Evolutionary conservation across 108 stramenopile genomes (phyloP).

Genomic region (Parietichytrium sp.): DNA sequence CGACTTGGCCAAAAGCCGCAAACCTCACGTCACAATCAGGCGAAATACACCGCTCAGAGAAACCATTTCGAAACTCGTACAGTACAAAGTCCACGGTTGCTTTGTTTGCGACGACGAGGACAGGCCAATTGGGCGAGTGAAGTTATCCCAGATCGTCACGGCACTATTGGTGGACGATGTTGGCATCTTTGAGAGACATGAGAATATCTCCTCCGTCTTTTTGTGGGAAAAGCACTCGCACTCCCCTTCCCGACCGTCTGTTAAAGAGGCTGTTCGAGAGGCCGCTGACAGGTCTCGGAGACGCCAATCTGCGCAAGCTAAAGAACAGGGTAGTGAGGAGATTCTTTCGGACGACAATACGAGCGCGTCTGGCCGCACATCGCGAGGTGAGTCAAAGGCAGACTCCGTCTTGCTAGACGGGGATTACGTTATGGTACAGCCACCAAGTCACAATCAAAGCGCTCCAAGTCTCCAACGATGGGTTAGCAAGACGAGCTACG

Average conservation of each 20-base stretch:
- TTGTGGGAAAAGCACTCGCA: not conserved
- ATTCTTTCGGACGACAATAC: no score
- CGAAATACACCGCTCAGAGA: not conserved
- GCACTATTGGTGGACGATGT: not conserved
- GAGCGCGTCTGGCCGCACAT: no score
- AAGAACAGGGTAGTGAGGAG: no score
- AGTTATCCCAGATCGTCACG: not conserved
- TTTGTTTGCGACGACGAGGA: not conserved
- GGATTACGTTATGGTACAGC: no score
- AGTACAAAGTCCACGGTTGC: conserved; percentile 29
- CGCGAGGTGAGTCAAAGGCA: no score
- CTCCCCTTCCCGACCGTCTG: not conserved
- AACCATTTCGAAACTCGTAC: not conserved
- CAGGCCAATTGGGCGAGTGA: not conserved
- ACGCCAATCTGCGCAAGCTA: no score
- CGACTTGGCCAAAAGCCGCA: not conserved
- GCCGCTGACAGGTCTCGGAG: no score
- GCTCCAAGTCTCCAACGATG: no score
- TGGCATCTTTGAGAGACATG: not conserved
- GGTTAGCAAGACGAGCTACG: no score
- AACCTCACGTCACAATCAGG: not conserved
- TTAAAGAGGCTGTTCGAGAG: not conserved
- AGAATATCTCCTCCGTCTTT: not conserved
- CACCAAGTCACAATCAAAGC: no score
- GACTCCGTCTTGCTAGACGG: no score